Evolutionary conservation across 768 basidiomycete genomes (phyloP), one percentile per base, ranked within the genome.

Genomic region (Lentinula lateritia): DNA sequence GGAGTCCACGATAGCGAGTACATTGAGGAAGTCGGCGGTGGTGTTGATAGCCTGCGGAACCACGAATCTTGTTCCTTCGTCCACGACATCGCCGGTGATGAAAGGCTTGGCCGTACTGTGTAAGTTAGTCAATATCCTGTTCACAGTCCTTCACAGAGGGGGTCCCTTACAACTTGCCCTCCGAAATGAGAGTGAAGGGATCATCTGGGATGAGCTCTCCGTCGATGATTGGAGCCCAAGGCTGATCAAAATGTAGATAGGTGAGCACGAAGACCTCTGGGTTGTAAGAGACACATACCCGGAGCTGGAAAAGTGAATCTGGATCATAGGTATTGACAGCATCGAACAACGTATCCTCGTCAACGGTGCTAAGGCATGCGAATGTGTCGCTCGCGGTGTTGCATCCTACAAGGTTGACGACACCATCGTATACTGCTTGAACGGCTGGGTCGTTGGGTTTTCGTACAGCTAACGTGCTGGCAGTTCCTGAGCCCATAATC

Each of bases 401-500:
- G 12, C 42, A 58, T 16, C 57, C 62, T 12, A 63, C 64, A 6
- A 64, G 65, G 10, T 62, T 56, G 6, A 65, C 68, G 42, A 71
- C 67, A 16, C 54, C 56, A 46, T 55, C 32, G 66, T 70, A 73
- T 18, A 62, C 63, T 6, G 56, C 43, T 34, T 61, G 60, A 10
- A 62, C 53, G 20, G 62, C n/a, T 62, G 46, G 46, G 45, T 48
- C 35, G 35, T 62, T 15, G 60, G 34, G 13, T 66, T 54, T 36
- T 18, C 53, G 61, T 6, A 62, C 42, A 32, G 67, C 66, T n/a
- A 68, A 15, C 3, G 67, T 64, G 13, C 67, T 61, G 9, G 50
- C 62, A 2, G 61, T 62, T 10, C 72, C 72, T 5, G 72, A 73
- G 32, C 70, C 64, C 32, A 73, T 61, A 18, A 73, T 73, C 70